Percentiles rank a stretch among this genome's conserved stretches.
Evolutionary conservation across 2,329 filamentous ascomycete genomes (phyloP).

Genomic region (Trichoderma sp.): DNA sequence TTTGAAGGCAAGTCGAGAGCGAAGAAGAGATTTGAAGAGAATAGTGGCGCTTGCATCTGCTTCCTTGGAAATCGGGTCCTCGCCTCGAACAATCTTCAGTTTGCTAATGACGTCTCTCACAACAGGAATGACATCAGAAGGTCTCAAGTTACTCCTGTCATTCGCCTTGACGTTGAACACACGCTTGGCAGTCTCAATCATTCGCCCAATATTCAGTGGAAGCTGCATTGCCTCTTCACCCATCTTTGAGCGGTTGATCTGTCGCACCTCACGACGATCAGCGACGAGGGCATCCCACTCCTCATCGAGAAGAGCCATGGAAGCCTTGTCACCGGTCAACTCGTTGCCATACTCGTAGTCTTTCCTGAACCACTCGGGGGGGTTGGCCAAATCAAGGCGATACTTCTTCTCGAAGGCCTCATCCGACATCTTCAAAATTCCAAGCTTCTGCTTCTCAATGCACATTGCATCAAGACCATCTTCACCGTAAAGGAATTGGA

Average conservation of each 20-base stretch:
- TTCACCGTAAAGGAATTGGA: slow-evolving; percentile 97
- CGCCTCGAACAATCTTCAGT: slow-evolving; percentile 82
- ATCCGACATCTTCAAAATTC: slow-evolving; percentile 80
- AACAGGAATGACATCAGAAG: slow-evolving; percentile 79
- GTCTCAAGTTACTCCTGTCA: slow-evolving; percentile 84
- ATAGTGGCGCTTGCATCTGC: slow-evolving; percentile 87
- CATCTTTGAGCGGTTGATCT: slow-evolving; percentile 66
- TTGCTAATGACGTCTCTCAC: slow-evolving; percentile 74
- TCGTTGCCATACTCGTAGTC: slow-evolving; percentile 77
- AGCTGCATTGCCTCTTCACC: slow-evolving; percentile 86
- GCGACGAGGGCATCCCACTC: slow-evolving; percentile 78
- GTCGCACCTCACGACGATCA: slow-evolving; percentile 76
- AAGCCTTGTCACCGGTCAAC: slow-evolving; percentile 81
- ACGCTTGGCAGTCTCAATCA: slow-evolving; percentile 86
- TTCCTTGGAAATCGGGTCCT: slow-evolving; percentile 78
- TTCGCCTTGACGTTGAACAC: slow-evolving; percentile 88
- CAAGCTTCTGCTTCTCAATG: slow-evolving; percentile 91
- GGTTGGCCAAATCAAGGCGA: slow-evolving; percentile 70
- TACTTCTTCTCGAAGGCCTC: slow-evolving; percentile 78
- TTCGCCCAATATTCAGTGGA: slow-evolving; percentile 86
- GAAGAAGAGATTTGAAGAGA: slow-evolving; percentile 87
- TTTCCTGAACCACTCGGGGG: slow-evolving; percentile 61
- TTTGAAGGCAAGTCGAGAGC: slow-evolving; percentile 90
- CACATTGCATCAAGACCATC: slow-evolving; percentile 91
- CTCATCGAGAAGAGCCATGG: slow-evolving; percentile 82